Evolutionary conservation across 2,329 filamentous ascomycete genomes (phyloP).

Genomic region (Dactylellina leptospora): DNA sequence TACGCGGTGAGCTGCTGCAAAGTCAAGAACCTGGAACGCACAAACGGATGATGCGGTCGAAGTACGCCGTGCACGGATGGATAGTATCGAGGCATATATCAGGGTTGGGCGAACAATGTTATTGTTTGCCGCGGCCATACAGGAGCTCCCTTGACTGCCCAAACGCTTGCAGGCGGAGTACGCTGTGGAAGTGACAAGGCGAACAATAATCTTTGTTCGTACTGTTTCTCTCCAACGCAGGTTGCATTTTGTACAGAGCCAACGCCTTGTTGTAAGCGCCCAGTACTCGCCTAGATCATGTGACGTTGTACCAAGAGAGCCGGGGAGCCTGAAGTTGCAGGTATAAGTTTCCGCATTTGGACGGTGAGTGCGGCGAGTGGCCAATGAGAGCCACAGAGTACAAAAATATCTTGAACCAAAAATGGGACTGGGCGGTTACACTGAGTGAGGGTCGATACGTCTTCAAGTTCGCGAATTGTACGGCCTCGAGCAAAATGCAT

Average conservation of each 20-base stretch:
- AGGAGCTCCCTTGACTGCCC: constrained; percentile 32
- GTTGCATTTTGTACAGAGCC: too few relatives aligned
- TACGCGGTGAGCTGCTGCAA: too few relatives aligned
- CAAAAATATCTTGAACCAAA: too few relatives aligned
- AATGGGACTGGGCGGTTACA: too few relatives aligned
- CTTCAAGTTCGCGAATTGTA: too few relatives aligned
- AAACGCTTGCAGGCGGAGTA: constrained; percentile 36
- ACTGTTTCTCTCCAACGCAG: constrained; percentile 3
- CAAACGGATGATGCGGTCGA: too few relatives aligned
- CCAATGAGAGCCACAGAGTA: constrained; percentile 29
- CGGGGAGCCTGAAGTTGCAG: background rate
- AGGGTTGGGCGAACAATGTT: constrained; percentile 29
- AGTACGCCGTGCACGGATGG: too few relatives aligned
- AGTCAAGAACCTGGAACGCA: too few relatives aligned
- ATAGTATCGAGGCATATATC: too few relatives aligned
- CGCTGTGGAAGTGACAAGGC: constrained; percentile 3
- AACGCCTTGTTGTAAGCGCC: constrained; percentile 41
- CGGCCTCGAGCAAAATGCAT: too few relatives aligned
- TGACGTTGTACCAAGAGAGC: background rate
- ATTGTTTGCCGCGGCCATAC: constrained; percentile 47
- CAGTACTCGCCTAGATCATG: constrained; percentile 25
- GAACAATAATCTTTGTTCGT: constrained; percentile 33
- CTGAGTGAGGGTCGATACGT: too few relatives aligned
- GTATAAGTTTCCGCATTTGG: constrained; percentile 13
- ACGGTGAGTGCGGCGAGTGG: background rate